phyloP scores from a whole-genome alignment of 805 yeast species.

The Wickerhamiella kurtzmanii region DNA sequence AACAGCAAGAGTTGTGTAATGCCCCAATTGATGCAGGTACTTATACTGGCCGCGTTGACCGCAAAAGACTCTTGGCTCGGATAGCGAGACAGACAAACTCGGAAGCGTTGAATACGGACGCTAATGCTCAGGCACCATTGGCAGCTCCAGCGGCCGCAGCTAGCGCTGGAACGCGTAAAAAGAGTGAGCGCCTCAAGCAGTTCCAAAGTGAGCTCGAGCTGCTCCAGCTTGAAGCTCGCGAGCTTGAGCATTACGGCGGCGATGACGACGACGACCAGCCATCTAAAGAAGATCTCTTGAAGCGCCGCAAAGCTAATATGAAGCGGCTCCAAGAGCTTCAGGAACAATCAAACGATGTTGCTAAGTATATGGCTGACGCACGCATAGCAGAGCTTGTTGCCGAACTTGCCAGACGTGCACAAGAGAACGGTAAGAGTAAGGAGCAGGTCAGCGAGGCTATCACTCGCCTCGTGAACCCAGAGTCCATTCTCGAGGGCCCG shows the following conservation, averaged over 20 bases:
- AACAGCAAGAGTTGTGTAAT: conserved; percentile 20
- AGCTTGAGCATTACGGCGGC: conserved; percentile 64
- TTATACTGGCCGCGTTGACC: conserved; percentile 22
- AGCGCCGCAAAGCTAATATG: conserved; percentile 33
- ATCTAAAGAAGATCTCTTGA: conserved; percentile 2
- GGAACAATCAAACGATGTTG: conserved; percentile 47
- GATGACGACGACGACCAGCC: conserved; percentile 43
- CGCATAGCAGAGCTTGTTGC: conserved; percentile 13
- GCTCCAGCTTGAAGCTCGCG: conserved; percentile 37
- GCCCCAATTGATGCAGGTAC: conserved; percentile 4
- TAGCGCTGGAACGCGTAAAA: not conserved
- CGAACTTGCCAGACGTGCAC: conserved; percentile 14
- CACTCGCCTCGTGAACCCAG: not conserved
- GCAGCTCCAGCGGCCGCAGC: not conserved
- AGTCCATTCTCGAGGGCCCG: not conserved
- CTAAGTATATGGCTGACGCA: conserved; percentile 26
- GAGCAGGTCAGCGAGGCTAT: not conserved
- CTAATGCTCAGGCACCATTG: no score
- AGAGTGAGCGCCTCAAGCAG: conserved; percentile 17
- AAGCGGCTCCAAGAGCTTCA: conserved; percentile 62
- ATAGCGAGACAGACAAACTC: conserved; percentile 12
- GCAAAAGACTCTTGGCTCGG: conserved; percentile 22
- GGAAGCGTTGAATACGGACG: not conserved
- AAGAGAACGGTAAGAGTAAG: not conserved
- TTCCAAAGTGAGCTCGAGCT: conserved; percentile 26